Evolutionary conservation across 1,284 basidiomycete species (phyloP).

Genomic region (Cerrena zonata): DNA sequence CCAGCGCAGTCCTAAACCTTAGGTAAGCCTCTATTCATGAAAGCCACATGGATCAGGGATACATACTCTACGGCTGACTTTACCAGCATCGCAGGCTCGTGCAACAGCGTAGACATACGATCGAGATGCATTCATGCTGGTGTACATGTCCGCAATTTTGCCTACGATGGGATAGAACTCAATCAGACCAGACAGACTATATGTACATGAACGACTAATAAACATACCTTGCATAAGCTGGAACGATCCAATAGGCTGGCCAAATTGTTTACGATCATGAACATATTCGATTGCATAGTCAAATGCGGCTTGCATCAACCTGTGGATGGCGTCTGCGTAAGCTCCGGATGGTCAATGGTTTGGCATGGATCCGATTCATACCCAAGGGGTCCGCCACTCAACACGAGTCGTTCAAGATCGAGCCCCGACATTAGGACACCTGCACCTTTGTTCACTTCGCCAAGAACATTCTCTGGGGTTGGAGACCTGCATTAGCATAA

Average conservation of each 20-base stretch:
- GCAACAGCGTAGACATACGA: slow-evolving; percentile 92
- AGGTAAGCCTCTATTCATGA: slow-evolving; percentile 1
- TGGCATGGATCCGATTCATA: slow-evolving; percentile 23
- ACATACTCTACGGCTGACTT: slow-evolving; percentile 75
- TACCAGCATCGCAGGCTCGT: slow-evolving; percentile 77
- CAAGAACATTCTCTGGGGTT: slow-evolving; percentile 74
- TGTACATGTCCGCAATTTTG: slow-evolving; percentile 92
- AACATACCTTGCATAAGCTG: slow-evolving; percentile 85
- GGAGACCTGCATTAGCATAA: slow-evolving; percentile 5
- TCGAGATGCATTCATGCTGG: slow-evolving; percentile 82
- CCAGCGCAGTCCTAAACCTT: slow-evolving; percentile 91
- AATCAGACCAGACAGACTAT: too few species aligned
- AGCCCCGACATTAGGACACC: slow-evolving; percentile 90
- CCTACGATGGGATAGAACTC: slow-evolving; percentile 32
- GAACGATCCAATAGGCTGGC: slow-evolving; percentile 82
- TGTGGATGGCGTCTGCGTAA: slow-evolving; percentile 24
- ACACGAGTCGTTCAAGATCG: slow-evolving; percentile 86
- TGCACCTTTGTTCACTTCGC: slow-evolving; percentile 73
- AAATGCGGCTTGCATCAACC: slow-evolving; percentile 94
- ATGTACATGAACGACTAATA: not conserved
- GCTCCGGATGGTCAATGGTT: not conserved
- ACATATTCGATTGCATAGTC: slow-evolving; percentile 85
- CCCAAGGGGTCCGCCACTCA: slow-evolving; percentile 81
- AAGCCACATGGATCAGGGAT: not conserved
- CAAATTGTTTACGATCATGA: slow-evolving; percentile 89